phyloP scores from a whole-genome alignment of 192 early-diverging fungal species.

The Linnemannia hyalina region DNA sequence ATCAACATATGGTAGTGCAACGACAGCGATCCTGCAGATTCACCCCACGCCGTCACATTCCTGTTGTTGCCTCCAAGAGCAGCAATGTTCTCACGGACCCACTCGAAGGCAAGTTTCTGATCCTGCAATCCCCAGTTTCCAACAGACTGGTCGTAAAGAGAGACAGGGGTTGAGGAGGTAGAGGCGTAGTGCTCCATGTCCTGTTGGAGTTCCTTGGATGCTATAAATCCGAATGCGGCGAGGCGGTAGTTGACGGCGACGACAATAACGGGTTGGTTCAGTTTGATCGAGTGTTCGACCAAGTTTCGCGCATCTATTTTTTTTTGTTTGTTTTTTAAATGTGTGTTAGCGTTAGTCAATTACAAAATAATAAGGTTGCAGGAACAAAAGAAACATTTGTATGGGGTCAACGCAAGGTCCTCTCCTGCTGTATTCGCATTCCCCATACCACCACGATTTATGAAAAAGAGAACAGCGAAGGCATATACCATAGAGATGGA shows the following conservation, averaged over 20 bases:
- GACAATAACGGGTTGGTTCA: constrained; percentile 53
- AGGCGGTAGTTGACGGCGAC: constrained; percentile 66
- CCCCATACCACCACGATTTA: neutral
- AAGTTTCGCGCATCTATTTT: constrained; percentile 30
- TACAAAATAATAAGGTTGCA: neutral
- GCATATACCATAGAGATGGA: constrained; percentile 26
- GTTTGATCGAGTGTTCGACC: constrained; percentile 32
- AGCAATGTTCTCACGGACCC: constrained; percentile 37
- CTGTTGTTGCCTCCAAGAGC: constrained; percentile 22
- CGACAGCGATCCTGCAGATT: constrained; percentile 32
- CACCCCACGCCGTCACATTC: constrained; percentile 33
- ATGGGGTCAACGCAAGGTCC: neutral
- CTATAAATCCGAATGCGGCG: constrained; percentile 59
- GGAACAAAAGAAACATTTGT: too few species aligned
- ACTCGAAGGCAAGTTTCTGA: constrained; percentile 37
- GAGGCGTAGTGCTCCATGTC: constrained; percentile 20
- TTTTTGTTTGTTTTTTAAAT: neutral
- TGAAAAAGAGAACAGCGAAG: neutral
- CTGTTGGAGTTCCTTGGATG: constrained; percentile 33
- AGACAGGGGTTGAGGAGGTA: neutral
- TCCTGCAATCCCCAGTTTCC: constrained; percentile 47
- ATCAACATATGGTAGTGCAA: constrained; percentile 38
- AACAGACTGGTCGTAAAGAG: constrained; percentile 25
- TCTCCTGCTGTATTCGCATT: neutral
- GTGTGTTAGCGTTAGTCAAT: neutral